Percentiles rank a stretch among this genome's conserved stretches.
Evolutionary conservation across 768 basidiomycete species (phyloP).

Genomic region (Amanita polypyramis): DNA sequence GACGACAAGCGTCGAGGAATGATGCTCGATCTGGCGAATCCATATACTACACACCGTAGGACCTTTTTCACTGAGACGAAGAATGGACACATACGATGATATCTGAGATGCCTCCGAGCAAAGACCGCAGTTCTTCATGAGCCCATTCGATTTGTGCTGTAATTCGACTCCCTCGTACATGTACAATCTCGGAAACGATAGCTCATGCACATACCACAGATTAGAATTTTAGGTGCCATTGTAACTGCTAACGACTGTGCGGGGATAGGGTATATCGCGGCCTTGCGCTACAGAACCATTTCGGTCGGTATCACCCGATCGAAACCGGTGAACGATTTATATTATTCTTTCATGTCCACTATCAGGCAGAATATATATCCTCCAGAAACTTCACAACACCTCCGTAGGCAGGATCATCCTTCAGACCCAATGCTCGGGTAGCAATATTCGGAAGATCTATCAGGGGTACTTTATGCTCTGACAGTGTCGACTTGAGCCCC

Average conservation of each 20-base stretch:
- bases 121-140: constrained; percentile 53
- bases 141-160: constrained; percentile 74
- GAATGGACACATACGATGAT: constrained; percentile 51
- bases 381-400: not conserved
- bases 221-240: constrained; percentile 25
- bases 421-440: no score
- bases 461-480: no score
- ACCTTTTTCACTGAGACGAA: not conserved
- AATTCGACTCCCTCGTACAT: not conserved
- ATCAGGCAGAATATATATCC: no score
- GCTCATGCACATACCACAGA: constrained; percentile 23
- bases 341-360: not conserved
- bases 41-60: constrained; percentile 21
- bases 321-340: not conserved
- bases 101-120: constrained; percentile 62
- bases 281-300: no score
- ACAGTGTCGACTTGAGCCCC: no score
- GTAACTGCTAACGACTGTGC: not conserved
- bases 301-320: not conserved
- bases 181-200: not conserved
- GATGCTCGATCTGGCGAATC: constrained; percentile 55
- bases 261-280: not conserved
- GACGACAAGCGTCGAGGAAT: constrained; percentile 53
- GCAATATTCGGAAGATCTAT: no score
- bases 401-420: not conserved